These are phyloP conservation scores for Scheffersomyces titani DNA, from an alignment of 1,139 yeast species.

Conservation along the genomic window DNA sequence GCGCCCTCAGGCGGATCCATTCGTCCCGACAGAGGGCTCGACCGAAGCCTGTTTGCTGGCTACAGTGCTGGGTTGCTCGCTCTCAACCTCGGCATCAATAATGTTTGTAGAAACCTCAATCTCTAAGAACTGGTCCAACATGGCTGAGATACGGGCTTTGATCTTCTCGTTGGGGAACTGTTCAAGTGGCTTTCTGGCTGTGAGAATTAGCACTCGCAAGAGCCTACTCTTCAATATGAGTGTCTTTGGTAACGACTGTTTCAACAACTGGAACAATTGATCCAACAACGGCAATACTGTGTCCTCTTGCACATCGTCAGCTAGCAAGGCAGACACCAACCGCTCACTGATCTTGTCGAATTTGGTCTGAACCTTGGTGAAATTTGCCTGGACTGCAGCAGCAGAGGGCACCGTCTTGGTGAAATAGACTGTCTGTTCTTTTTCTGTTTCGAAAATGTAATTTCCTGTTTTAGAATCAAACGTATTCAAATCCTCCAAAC, in stretches of 20 bases:
- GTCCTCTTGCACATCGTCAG: slow-evolving; percentile 11
- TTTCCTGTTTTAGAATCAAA: slow-evolving; percentile 28
- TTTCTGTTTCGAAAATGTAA: slow-evolving; percentile 34
- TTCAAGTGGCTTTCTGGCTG: slow-evolving; percentile 28
- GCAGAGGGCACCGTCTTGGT: slow-evolving; percentile 26
- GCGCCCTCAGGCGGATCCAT: background rate
- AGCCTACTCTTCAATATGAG: slow-evolving; percentile 33
- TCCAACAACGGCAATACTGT: slow-evolving; percentile 16
- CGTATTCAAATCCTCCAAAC: slow-evolving; percentile 31
- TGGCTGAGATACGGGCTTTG: slow-evolving; percentile 16
- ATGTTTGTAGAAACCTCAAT: background rate
- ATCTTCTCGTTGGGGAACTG: slow-evolving; percentile 19
- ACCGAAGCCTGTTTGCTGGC: background rate
- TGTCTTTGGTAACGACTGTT: slow-evolving; percentile 27
- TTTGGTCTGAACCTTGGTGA: slow-evolving; percentile 15
- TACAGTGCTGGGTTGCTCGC: background rate
- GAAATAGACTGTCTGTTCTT: slow-evolving; percentile 29
- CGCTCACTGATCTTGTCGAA: slow-evolving; percentile 22
- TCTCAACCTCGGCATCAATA: background rate
- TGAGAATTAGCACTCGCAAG: slow-evolving; percentile 33
- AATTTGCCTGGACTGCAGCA: slow-evolving; percentile 18
- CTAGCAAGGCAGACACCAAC: slow-evolving; percentile 18
- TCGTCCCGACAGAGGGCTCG: background rate
- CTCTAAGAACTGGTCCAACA: background rate
- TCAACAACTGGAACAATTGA: slow-evolving; percentile 17